A percentile compares a stretch with the other conserved stretches of the same genome.
Evolutionary conservation across 768 basidiomycete genomes (phyloP).

Genomic region (Termitomyces sp.): DNA sequence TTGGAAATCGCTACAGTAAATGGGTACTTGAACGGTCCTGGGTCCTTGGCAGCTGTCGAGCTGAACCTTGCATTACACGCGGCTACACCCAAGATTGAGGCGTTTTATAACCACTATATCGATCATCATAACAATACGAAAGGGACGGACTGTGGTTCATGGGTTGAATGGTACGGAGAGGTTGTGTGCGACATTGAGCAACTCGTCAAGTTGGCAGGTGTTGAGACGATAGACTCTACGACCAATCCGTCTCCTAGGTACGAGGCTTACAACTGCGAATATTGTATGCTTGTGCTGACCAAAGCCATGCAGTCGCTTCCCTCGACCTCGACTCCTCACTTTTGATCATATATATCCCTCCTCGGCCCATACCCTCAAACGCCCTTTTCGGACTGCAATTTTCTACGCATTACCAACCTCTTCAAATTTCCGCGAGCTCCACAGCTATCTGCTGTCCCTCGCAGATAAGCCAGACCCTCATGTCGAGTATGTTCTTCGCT

Average conservation of each 20-base stretch:
- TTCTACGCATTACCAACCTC: constrained; percentile 72
- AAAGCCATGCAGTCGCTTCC: constrained; percentile 19
- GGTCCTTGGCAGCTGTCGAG: constrained; percentile 52
- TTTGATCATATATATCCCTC: constrained; percentile 76
- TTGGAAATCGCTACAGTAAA: constrained; percentile 44
- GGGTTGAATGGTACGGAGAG: constrained; percentile 83
- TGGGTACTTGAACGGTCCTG: constrained; percentile 44
- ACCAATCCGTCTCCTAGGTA: constrained; percentile 21
- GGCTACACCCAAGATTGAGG: constrained; percentile 75
- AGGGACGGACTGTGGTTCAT: constrained; percentile 51
- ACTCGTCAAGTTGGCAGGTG: constrained; percentile 46
- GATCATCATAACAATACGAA: constrained; percentile 25
- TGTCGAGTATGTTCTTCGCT: constrained; percentile 75
- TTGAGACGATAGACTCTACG: constrained; percentile 41
- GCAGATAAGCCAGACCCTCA: constrained; percentile 37
- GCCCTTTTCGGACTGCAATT: constrained; percentile 61
- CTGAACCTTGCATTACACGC: constrained; percentile 75
- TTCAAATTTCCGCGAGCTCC: constrained; percentile 63
- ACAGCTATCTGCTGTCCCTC: constrained; percentile 53
- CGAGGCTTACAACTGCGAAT: constrained; percentile 9
- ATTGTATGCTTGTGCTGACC: not conserved
- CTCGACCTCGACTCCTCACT: constrained; percentile 48
- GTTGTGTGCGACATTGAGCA: constrained; percentile 64
- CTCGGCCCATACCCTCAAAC: constrained; percentile 34
- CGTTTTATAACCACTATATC: constrained; percentile 72